Evolutionary conservation across 1,139 yeast species (phyloP).

Genomic region (Suhomyces anneliseae): DNA sequence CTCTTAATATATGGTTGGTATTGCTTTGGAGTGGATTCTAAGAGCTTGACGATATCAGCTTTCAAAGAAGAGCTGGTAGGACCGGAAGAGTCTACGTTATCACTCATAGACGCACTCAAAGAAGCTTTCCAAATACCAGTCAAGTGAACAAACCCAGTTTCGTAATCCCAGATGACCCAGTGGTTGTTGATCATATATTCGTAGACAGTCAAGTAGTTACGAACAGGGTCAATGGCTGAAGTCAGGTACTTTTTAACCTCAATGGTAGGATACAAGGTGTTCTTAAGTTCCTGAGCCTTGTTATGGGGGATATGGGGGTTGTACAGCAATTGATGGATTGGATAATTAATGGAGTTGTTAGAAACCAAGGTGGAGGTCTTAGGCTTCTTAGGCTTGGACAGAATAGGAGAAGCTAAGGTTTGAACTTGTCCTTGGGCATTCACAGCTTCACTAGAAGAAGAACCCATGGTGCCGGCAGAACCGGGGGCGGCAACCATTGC

Average conservation of each 20-base stretch:
- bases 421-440: neutral
- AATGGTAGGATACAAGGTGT: constrained; percentile 34
- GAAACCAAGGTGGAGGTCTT: constrained; percentile 7
- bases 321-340: constrained; percentile 19
- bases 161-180: constrained; percentile 87
- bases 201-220: constrained; percentile 70
- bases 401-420: neutral
- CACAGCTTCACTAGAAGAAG: neutral
- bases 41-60: constrained; percentile 73
- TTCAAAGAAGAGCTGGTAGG: constrained; percentile 42
- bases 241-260: constrained; percentile 70
- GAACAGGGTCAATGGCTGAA: constrained; percentile 55
- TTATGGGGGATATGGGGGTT: constrained; percentile 22
- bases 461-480: neutral
- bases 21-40: constrained; percentile 71
- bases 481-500: neutral
- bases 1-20: constrained; percentile 66
- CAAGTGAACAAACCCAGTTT: constrained; percentile 83
- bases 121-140: constrained; percentile 91
- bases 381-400: constrained; percentile 5
- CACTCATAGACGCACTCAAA: constrained; percentile 25
- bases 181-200: constrained; percentile 66
- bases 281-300: constrained; percentile 27
- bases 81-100: constrained; percentile 7
- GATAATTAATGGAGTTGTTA: constrained; percentile 20